Percentiles rank a stretch among this genome's conserved stretches.
phyloP scores from a whole-genome alignment of 495 filamentous ascomycete genomes.

The Neurospora sp. region DNA sequence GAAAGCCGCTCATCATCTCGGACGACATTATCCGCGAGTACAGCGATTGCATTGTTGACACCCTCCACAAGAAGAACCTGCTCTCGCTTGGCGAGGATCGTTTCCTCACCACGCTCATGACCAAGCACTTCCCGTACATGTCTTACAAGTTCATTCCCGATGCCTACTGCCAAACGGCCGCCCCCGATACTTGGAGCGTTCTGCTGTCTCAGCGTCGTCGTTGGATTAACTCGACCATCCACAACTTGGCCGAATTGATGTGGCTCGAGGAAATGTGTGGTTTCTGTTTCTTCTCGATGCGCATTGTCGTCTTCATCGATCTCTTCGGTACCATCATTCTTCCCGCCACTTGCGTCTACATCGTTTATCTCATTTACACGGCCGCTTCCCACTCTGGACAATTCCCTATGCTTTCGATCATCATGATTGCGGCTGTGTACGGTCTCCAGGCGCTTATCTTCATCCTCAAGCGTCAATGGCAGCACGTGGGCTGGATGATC shows the following conservation, averaged over 20 bases:
- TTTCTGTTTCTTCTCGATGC: constrained; percentile 99
- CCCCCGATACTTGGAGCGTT: constrained; percentile 87
- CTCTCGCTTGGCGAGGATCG: constrained; percentile 94
- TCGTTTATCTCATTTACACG: constrained; percentile 80
- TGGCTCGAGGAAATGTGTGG: constrained; percentile 86
- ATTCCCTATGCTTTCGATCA: constrained; percentile 77
- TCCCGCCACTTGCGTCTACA: constrained; percentile 80
- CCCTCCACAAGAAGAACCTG: constrained; percentile 97
- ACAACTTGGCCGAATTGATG: constrained; percentile 87
- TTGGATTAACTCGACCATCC: constrained; percentile 98
- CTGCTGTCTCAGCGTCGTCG: constrained; percentile 88
- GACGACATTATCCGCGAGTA: constrained; percentile 82
- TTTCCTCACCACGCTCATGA: constrained; percentile 94
- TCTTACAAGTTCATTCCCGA: constrained; percentile 92
- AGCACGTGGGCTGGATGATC: constrained; percentile 98
- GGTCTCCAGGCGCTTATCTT: constrained; percentile 94
- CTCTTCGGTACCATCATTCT: constrained; percentile 88
- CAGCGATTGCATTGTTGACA: constrained; percentile 78
- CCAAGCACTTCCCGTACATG: constrained; percentile 92
- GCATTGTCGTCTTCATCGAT: constrained; percentile 94
- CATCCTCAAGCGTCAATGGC: constrained; percentile 92
- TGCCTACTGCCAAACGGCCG: constrained; percentile 85
- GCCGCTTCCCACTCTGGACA: constrained; percentile 61
- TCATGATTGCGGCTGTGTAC: constrained; percentile 84
- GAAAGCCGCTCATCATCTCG: constrained; percentile 83